Percentiles rank a stretch among this genome's conserved stretches.
phyloP scores from a whole-genome alignment of 2,329 filamentous ascomycete species.

The Ceratocystis colombiana region DNA sequence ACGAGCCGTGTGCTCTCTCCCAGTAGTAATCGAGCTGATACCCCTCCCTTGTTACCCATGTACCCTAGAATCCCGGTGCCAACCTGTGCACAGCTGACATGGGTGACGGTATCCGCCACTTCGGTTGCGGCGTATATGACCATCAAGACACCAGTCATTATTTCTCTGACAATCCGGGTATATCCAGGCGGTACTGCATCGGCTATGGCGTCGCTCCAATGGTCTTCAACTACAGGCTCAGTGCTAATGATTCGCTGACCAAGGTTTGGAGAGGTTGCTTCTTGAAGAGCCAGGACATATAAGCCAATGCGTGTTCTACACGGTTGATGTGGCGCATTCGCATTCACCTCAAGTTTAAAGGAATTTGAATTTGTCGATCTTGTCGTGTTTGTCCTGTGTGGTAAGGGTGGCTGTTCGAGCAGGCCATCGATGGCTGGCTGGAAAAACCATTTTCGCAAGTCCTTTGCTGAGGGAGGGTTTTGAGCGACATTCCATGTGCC shows the following conservation, averaged over 20 bases:
- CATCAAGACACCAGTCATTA: slow-evolving; percentile 74
- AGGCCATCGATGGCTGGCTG: slow-evolving; percentile 33
- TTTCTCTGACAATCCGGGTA: slow-evolving; percentile 64
- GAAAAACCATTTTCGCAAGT: slow-evolving; percentile 82
- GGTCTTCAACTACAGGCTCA: slow-evolving; percentile 59
- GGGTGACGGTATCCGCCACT: slow-evolving; percentile 62
- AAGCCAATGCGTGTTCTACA: slow-evolving; percentile 50
- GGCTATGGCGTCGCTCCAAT: slow-evolving; percentile 71
- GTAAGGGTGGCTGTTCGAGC: slow-evolving; percentile 20
- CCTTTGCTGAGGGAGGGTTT: slow-evolving; percentile 73
- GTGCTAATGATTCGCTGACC: slow-evolving; percentile 67
- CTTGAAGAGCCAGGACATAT: slow-evolving; percentile 84
- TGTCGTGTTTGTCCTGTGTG: slow-evolving; percentile 17
- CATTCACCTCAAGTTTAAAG: slow-evolving; percentile 22
- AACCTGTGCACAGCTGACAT: slow-evolving; percentile 70
- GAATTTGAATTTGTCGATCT: slow-evolving; percentile 17
- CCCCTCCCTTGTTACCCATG: slow-evolving; percentile 91
- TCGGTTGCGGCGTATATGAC: slow-evolving; percentile 76
- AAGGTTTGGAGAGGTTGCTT: slow-evolving; percentile 77
- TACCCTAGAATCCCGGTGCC: slow-evolving; percentile 88
- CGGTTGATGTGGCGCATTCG: slow-evolving; percentile 17
- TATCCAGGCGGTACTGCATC: slow-evolving; percentile 69
- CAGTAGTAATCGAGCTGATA: slow-evolving; percentile 68
- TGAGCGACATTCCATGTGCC: slow-evolving; percentile 93
- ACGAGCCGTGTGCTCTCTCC: slow-evolving; percentile 83